phyloP scores from a whole-genome alignment of 2,329 filamentous ascomycete species.

The Hypoxylon sp. region DNA sequence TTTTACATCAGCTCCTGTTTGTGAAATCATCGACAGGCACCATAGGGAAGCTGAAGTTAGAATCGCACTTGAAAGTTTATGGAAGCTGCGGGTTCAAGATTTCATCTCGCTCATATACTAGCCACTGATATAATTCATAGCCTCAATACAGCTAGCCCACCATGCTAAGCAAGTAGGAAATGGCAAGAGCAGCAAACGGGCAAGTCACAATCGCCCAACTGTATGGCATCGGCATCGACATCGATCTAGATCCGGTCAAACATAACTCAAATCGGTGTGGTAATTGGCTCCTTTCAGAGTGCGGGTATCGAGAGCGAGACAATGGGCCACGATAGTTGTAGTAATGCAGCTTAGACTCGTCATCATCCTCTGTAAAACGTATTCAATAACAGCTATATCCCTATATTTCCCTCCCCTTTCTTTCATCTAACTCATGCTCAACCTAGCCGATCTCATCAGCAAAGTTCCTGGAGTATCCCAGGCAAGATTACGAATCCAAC shows the following conservation, averaged over 20 bases:
- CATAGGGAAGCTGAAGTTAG: neutral
- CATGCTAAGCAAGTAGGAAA: neutral
- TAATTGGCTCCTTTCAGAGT: neutral
- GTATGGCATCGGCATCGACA: neutral
- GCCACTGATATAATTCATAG: neutral
- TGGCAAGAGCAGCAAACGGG: neutral
- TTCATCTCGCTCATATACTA: too few species aligned
- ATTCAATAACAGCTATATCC: neutral
- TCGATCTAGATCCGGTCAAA: neutral
- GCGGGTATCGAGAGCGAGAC: neutral
- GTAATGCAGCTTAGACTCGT: neutral
- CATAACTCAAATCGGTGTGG: neutral
- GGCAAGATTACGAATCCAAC: neutral
- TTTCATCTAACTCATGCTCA: neutral
- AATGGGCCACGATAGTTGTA: neutral
- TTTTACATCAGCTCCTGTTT: too few species aligned
- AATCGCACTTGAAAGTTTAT: neutral
- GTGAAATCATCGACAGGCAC: neutral
- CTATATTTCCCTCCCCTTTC: neutral
- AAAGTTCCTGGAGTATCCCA: neutral
- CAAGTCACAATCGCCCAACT: neutral
- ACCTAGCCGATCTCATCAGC: neutral
- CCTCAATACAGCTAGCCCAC: neutral
- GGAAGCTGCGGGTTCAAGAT: neutral
- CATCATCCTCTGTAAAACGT: neutral